Evolutionary conservation across 1,284 basidiomycete genomes (phyloP).

Genomic region (Rugosomyces carneus): DNA sequence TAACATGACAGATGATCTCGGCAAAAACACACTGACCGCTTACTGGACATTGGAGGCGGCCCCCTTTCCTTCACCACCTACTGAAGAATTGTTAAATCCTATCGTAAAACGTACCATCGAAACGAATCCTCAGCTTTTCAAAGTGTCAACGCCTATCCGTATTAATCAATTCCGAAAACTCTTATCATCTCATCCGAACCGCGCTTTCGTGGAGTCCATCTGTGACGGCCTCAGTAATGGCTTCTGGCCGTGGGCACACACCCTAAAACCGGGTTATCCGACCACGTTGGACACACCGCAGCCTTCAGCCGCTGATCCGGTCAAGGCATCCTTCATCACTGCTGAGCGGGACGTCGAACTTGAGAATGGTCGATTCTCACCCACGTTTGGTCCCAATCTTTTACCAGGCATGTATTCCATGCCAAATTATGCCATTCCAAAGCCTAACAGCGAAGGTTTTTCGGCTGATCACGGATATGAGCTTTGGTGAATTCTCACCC

Average conservation of each 20-base stretch:
- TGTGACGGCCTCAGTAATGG: slow-evolving; percentile 23
- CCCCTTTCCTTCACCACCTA: background rate
- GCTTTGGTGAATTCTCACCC: slow-evolving; percentile 24
- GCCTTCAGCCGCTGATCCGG: background rate
- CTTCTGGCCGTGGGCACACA: slow-evolving; percentile 34
- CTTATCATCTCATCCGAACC: slow-evolving; percentile 24
- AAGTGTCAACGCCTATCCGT: slow-evolving; percentile 28
- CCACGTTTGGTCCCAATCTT: too few relatives aligned
- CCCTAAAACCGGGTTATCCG: background rate
- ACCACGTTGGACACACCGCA: background rate
- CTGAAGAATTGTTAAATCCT: background rate
- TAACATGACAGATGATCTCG: background rate
- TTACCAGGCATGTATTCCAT: too few relatives aligned
- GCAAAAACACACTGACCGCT: too few relatives aligned
- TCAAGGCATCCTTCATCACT: too few relatives aligned
- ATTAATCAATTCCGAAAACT: slow-evolving; percentile 18
- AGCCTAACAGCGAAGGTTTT: slow-evolving; percentile 29
- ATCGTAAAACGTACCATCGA: slow-evolving; percentile 8
- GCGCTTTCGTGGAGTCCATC: slow-evolving; percentile 26
- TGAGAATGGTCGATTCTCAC: too few relatives aligned
- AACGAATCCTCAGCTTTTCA: slow-evolving; percentile 23
- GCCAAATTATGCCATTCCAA: slow-evolving; percentile 11
- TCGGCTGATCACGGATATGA: slow-evolving; percentile 34
- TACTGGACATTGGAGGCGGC: background rate
- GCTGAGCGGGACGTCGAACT: too few relatives aligned